These are phyloP conservation scores for Diaporthe destruens DNA, from an alignment of 2,329 filamentous ascomycete genomes.

Conservation along the genomic window DNA sequence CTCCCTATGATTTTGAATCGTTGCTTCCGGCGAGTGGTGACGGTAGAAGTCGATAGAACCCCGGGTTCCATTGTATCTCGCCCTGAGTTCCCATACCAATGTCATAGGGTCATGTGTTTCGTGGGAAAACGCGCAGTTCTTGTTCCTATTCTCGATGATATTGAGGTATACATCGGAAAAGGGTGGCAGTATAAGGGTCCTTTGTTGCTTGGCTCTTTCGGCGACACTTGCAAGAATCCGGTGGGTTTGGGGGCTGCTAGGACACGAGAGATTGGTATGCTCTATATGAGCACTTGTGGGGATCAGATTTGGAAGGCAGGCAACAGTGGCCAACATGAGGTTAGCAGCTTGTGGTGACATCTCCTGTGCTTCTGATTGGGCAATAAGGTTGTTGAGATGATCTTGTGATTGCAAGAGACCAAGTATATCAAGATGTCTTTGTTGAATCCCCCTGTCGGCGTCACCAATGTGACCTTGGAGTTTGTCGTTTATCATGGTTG, in stretches of 20 bases:
- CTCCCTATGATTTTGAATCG: background rate
- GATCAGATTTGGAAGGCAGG: background rate
- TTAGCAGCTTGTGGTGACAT: background rate
- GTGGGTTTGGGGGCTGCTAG: no score
- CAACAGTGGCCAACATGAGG: slow-evolving; percentile 1
- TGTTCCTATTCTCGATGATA: slow-evolving; percentile 5
- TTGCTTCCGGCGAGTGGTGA: background rate
- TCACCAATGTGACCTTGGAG: background rate
- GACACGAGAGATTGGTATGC: background rate
- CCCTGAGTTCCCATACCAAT: background rate
- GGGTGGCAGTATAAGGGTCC: background rate
- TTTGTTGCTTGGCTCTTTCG: background rate
- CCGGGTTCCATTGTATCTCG: background rate
- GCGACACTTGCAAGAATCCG: background rate
- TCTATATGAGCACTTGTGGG: background rate
- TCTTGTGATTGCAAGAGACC: background rate
- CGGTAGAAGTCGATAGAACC: background rate
- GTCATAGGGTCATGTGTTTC: background rate
- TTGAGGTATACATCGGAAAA: background rate
- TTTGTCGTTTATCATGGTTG: background rate
- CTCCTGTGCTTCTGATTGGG: background rate
- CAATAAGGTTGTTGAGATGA: background rate
- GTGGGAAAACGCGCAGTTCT: background rate
- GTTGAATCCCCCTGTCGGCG: background rate
- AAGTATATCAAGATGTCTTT: background rate